Percentiles rank a stretch among this genome's conserved stretches.
phyloP scores from a whole-genome alignment of 108 stramenopile genomes.

The Nannochloropsis oceanica region DNA sequence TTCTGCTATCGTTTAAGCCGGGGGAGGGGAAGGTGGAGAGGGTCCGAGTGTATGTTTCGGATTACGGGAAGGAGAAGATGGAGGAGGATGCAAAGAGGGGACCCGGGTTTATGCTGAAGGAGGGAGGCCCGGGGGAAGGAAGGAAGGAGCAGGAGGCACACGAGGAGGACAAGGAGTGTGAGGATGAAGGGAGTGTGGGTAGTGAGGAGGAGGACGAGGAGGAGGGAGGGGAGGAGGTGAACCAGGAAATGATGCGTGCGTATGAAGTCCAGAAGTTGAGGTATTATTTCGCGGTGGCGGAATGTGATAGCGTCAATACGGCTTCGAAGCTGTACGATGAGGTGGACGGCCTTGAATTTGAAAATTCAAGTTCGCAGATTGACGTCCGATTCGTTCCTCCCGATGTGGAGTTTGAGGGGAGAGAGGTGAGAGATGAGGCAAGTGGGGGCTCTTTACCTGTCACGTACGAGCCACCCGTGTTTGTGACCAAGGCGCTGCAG shows the following conservation, averaged over 20 bases:
- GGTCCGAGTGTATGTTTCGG: conserved; percentile 65
- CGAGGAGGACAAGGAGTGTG: conserved; percentile 9
- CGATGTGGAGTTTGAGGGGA: conserved; percentile 43
- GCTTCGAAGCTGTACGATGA: conserved; percentile 63
- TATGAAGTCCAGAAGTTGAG: conserved; percentile 83
- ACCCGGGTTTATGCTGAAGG: conserved; percentile 56
- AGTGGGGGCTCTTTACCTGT: conserved; percentile 50
- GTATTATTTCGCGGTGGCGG: conserved; percentile 88
- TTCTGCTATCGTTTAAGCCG: conserved; percentile 66
- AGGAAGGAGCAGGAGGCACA: not conserved
- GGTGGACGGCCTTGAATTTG: conserved; percentile 88
- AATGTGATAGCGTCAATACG: conserved; percentile 50
- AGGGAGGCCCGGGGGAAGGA: not conserved
- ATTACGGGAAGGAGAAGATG: conserved; percentile 60
- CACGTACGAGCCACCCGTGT: conserved; percentile 75
- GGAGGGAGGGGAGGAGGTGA: conserved; percentile 2
- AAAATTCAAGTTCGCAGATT: conserved; percentile 65
- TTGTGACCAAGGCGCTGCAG: conserved; percentile 61
- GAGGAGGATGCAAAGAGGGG: conserved; percentile 60
- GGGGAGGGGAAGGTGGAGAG: conserved; percentile 37
- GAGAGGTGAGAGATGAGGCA: conserved; percentile 53
- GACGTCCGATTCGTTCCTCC: conserved; percentile 78
- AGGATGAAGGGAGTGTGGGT: not conserved
- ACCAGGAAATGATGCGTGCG: conserved; percentile 62
- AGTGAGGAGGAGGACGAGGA: conserved; percentile 12